Evolutionary conservation across 805 yeast species (phyloP).

Genomic region (Yamadazyma takamatsuzukensis): DNA sequence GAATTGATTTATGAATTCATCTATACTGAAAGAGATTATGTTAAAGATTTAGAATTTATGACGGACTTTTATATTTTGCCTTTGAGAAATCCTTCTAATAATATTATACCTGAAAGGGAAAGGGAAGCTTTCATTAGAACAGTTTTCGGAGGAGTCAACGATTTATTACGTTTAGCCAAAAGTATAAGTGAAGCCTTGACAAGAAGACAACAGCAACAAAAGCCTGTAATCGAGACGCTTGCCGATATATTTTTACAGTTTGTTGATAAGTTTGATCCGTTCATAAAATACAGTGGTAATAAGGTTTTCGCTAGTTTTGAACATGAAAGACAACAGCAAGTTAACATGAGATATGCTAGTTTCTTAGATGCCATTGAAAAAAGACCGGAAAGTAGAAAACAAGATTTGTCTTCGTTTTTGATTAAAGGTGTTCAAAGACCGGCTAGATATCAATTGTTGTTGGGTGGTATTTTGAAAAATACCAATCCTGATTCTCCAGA

Average conservation of each 20-base stretch:
- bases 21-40: constrained; percentile 91
- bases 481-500: constrained; percentile 79
- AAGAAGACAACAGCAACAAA: constrained; percentile 73
- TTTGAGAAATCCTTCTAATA: constrained; percentile 64
- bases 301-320: constrained; percentile 94
- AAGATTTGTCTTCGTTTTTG: constrained; percentile 88
- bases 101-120: constrained; percentile 82
- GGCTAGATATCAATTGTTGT: constrained; percentile 84
- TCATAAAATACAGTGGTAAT: constrained; percentile 89
- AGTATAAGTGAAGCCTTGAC: constrained; percentile 86
- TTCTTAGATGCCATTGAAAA: constrained; percentile 89
- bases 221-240: constrained; percentile 78
- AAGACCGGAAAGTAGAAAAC: constrained; percentile 78
- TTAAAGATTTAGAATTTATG: constrained; percentile 87
- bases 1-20: constrained; percentile 93
- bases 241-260: constrained; percentile 86
- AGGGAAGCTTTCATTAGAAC: constrained; percentile 88
- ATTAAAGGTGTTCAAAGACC: constrained; percentile 96
- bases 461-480: constrained; percentile 77
- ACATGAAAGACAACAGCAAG: constrained; percentile 88
- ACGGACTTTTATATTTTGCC: constrained; percentile 95
- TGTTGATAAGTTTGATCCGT: constrained; percentile 87
- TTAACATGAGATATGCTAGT: constrained; percentile 86
- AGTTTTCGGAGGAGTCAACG: constrained; percentile 87
- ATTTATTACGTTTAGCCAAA: constrained; percentile 78